These are phyloP conservation scores for Tulasnella sp. DNA, from an alignment of 768 basidiomycete species.

Conservation along the genomic window DNA sequence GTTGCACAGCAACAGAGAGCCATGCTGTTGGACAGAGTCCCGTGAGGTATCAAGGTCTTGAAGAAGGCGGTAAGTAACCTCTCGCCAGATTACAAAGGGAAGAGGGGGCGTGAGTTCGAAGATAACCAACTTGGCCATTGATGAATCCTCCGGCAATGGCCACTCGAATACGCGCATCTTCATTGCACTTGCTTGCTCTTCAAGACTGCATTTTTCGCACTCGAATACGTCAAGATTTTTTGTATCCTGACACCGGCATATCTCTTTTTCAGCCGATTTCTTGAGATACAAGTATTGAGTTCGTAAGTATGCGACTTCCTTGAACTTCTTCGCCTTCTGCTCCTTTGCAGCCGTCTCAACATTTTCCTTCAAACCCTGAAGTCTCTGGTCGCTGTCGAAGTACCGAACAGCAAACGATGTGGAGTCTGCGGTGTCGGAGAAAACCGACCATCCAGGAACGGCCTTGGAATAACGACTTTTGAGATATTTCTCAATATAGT, in stretches of 20 bases:
- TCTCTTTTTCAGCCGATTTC: no score
- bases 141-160: slow-evolving; percentile 30
- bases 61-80: background rate
- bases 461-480: slow-evolving; percentile 21
- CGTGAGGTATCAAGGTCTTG: slow-evolving; percentile 6
- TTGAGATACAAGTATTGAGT: no score
- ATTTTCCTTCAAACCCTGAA: background rate
- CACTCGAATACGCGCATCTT: slow-evolving; percentile 32
- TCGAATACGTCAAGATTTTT: background rate
- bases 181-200: slow-evolving; percentile 18
- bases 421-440: slow-evolving; percentile 19
- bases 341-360: background rate
- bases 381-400: background rate
- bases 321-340: no score
- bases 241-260: no score
- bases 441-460: slow-evolving; percentile 26
- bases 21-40: background rate
- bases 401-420: slow-evolving; percentile 22
- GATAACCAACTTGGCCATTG: slow-evolving; percentile 19
- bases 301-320: no score
- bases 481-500: slow-evolving; percentile 25
- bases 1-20: background rate
- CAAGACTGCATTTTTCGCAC: slow-evolving; percentile 26
- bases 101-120: slow-evolving; percentile 2
- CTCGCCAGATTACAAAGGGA: slow-evolving; percentile 1